A percentile compares a stretch with the other conserved stretches of the same genome.
Evolutionary conservation across 352 stramenopile species (phyloP).

Genomic region (Pelagophyceae sp.): DNA sequence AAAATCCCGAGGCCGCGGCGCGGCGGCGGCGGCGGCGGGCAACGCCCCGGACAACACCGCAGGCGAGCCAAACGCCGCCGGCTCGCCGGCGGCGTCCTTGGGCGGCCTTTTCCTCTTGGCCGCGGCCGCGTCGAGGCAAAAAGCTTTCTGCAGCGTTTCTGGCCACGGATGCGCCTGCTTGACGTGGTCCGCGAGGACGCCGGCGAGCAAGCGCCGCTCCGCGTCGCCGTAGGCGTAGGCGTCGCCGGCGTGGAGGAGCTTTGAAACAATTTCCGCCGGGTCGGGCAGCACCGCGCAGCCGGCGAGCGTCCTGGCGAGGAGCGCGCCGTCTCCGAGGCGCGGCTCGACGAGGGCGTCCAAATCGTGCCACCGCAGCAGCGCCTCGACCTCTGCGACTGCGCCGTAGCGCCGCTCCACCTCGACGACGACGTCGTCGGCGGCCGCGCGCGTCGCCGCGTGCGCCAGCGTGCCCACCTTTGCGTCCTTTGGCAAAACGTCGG

Average conservation of each 20-base stretch:
- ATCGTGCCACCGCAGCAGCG: constrained; percentile 4
- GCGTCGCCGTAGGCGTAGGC: background rate
- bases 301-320: background rate
- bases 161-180: background rate
- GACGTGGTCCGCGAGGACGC: background rate
- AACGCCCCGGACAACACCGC: too few relatives aligned
- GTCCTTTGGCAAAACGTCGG: too few relatives aligned
- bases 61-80: too few relatives aligned
- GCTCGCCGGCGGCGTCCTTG: too few relatives aligned
- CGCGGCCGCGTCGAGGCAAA: too few relatives aligned
- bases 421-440: background rate
- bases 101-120: too few relatives aligned
- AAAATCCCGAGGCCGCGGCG: too few relatives aligned
- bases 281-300: background rate
- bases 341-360: background rate
- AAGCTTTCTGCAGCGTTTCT: too few relatives aligned
- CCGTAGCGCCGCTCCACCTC: background rate
- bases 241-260: background rate
- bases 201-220: background rate
- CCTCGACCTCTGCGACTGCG: constrained; percentile 6
- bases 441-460: background rate
- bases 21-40: too few relatives aligned
- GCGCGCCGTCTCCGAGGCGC: background rate
- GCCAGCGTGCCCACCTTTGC: background rate
- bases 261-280: background rate